These are phyloP conservation scores for Ceratocystis lukuohia DNA, from an alignment of 2,329 filamentous ascomycete genomes.

Conservation along the genomic window DNA sequence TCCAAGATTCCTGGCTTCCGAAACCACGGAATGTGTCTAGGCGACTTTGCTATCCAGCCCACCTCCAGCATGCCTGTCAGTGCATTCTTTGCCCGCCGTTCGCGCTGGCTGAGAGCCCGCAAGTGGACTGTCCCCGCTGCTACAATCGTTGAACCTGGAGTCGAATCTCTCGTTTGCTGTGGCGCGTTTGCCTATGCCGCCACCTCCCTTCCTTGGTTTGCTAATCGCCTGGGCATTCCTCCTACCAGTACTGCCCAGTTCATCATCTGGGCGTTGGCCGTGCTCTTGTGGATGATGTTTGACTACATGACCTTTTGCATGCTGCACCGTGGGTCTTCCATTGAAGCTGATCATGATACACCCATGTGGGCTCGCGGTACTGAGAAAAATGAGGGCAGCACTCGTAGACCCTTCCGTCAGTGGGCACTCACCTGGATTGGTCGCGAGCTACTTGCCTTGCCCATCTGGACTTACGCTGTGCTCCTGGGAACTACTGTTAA, in stretches of 20 bases:
- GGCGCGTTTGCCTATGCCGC: slow-evolving; percentile 65
- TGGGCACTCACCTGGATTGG: slow-evolving; percentile 80
- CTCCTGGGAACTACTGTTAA: slow-evolving; percentile 74
- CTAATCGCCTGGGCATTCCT: slow-evolving; percentile 38
- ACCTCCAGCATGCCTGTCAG: slow-evolving; percentile 65
- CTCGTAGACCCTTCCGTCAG: slow-evolving; percentile 45
- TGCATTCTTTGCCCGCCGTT: slow-evolving; percentile 67
- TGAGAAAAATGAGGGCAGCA: slow-evolving; percentile 27
- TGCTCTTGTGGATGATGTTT: slow-evolving; percentile 56
- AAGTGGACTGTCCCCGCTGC: slow-evolving; percentile 88
- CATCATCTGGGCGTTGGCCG: slow-evolving; percentile 50
- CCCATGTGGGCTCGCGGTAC: slow-evolving; percentile 55
- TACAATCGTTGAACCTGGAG: slow-evolving; percentile 82
- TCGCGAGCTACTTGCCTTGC: slow-evolving; percentile 67
- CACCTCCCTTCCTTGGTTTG: slow-evolving; percentile 57
- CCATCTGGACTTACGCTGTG: slow-evolving; percentile 83
- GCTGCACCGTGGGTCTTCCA: slow-evolving; percentile 58
- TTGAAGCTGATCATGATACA: slow-evolving; percentile 58
- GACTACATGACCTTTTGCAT: slow-evolving; percentile 63
- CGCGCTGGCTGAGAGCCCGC: slow-evolving; percentile 80
- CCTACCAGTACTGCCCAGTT: slow-evolving; percentile 56
- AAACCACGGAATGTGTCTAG: slow-evolving; percentile 73
- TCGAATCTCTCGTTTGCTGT: slow-evolving; percentile 76
- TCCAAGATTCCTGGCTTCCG: slow-evolving; percentile 48
- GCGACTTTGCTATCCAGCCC: slow-evolving; percentile 82